phyloP scores from a whole-genome alignment of 2,329 filamentous ascomycete species.

The Aspergillus nomiae region DNA sequence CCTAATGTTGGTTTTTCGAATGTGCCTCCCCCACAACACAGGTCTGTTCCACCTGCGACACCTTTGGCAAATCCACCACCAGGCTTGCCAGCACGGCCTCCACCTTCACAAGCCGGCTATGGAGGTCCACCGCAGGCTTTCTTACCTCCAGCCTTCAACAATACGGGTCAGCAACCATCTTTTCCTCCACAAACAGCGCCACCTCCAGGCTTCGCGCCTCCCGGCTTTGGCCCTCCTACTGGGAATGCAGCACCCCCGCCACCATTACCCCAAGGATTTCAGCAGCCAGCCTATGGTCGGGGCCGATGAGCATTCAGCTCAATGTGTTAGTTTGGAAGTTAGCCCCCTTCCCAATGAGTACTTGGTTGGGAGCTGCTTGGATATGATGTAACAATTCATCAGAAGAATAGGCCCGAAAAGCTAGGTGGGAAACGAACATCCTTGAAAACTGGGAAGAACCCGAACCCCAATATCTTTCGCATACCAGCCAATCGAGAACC shows the following conservation, averaged over 20 bases:
- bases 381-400: slow-evolving; percentile 16
- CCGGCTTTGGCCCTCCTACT: slow-evolving; percentile 47
- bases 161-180: slow-evolving; percentile 29
- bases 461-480: neutral
- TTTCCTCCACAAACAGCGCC: slow-evolving; percentile 44
- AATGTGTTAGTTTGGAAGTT: neutral
- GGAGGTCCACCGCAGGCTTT: slow-evolving; percentile 57
- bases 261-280: slow-evolving; percentile 46
- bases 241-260: slow-evolving; percentile 33
- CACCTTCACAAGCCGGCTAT: slow-evolving; percentile 67
- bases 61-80: slow-evolving; percentile 50
- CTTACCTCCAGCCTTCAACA: slow-evolving; percentile 41
- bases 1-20: slow-evolving; percentile 44
- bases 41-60: slow-evolving; percentile 61
- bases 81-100: slow-evolving; percentile 68
- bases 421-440: neutral
- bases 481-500: neutral
- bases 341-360: neutral
- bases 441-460: neutral
- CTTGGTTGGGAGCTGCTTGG: neutral
- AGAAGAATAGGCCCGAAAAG: neutral
- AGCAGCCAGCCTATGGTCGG: slow-evolving; percentile 41
- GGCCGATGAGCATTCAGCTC: slow-evolving; percentile 32
- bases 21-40: slow-evolving; percentile 47
- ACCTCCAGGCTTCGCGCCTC: slow-evolving; percentile 55